A percentile compares a stretch with the other conserved stretches of the same genome.
phyloP scores from a whole-genome alignment of 805 yeast genomes.

The Candida endomychidarum region DNA sequence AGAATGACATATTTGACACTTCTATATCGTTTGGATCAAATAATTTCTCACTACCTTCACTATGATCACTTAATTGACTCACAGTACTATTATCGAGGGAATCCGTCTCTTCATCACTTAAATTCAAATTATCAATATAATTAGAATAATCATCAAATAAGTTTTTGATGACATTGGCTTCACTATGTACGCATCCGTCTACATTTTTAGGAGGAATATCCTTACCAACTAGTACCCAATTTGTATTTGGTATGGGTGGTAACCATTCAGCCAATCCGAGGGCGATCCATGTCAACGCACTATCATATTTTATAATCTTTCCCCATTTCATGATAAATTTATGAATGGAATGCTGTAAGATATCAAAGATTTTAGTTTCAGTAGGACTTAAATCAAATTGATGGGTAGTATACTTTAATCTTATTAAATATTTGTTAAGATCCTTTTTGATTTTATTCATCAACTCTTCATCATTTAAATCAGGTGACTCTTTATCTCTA shows the following conservation, averaged over 20 bases:
- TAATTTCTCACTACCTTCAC: slow-evolving; percentile 17
- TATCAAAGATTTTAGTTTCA: slow-evolving; percentile 43
- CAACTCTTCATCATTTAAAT: slow-evolving; percentile 22
- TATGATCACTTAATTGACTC: slow-evolving; percentile 10
- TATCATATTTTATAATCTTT: slow-evolving; percentile 68
- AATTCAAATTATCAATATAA: slow-evolving; percentile 30
- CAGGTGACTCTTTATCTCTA: slow-evolving; percentile 17
- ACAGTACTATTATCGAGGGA: neutral
- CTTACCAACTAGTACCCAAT: slow-evolving; percentile 56
- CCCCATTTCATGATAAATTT: slow-evolving; percentile 81
- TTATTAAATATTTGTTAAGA: slow-evolving; percentile 57
- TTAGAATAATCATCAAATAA: slow-evolving; percentile 39
- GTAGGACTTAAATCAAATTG: slow-evolving; percentile 1
- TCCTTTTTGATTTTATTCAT: slow-evolving; percentile 51
- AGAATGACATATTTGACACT: slow-evolving; percentile 48
- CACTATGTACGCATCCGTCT: no score
- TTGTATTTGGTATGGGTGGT: slow-evolving; percentile 59
- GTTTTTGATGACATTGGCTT: slow-evolving; percentile 26
- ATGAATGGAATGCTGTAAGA: slow-evolving; percentile 58
- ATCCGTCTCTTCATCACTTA: slow-evolving; percentile 10
- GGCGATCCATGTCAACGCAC: slow-evolving; percentile 86
- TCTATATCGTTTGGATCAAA: slow-evolving; percentile 1
- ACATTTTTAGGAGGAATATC: slow-evolving; percentile 36
- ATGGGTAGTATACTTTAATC: slow-evolving; percentile 33
- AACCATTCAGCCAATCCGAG: slow-evolving; percentile 87